These are phyloP conservation scores for Fusarium staphyleae DNA, from an alignment of 2,329 filamentous ascomycete genomes.

Conservation along the genomic window DNA sequence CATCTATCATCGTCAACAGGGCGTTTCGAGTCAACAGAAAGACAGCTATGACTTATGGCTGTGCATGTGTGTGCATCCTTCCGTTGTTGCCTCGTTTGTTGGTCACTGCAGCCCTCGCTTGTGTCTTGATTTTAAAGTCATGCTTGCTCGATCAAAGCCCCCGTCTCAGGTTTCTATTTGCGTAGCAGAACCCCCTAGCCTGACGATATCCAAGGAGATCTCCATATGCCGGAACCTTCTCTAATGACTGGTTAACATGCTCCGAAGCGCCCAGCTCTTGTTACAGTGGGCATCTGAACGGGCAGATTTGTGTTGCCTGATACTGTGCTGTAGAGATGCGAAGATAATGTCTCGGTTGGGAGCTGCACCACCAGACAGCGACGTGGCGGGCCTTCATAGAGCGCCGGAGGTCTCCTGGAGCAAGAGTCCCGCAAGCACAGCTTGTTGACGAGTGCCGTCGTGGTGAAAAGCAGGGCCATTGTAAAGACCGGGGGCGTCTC, in stretches of 20 bases:
- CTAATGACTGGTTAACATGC: not conserved
- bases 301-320: constrained; percentile 8
- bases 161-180: not conserved
- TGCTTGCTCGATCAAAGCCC: not conserved
- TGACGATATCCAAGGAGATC: too few relatives aligned
- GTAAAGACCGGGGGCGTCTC: constrained; percentile 13
- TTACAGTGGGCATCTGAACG: not conserved
- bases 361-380: constrained; percentile 24
- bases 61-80: not conserved
- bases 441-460: constrained; percentile 1
- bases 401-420: constrained; percentile 17
- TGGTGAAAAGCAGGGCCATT: constrained; percentile 15
- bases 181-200: too few relatives aligned
- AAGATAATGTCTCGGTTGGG: constrained; percentile 26
- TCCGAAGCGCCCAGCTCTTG: not conserved
- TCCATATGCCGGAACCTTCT: too few relatives aligned
- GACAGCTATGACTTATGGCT: not conserved
- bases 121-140: not conserved
- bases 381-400: constrained; percentile 34
- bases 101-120: not conserved
- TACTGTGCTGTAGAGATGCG: not conserved
- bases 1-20: not conserved
- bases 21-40: not conserved
- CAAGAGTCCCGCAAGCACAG: constrained; percentile 13
- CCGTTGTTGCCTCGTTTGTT: not conserved